Conservation (phyloP, 208 protist genomes). For the Acanthamoeba castellanii region DNA sequence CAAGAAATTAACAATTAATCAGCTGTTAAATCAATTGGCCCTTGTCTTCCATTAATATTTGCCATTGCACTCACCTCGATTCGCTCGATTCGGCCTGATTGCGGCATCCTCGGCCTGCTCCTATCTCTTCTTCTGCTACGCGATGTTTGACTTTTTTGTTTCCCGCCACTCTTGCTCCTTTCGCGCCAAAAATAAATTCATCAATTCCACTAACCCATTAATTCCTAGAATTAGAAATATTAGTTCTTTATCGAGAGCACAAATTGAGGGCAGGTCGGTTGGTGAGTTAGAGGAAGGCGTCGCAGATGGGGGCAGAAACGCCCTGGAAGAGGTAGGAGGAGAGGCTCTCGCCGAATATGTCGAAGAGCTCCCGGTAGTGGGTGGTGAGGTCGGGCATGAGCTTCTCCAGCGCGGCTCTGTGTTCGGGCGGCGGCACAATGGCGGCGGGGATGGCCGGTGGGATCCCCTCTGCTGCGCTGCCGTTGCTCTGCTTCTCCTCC, state of each 20-base stretch:
- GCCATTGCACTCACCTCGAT: not conserved
- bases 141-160: not conserved
- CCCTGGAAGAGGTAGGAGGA: constrained; percentile 49
- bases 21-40: not conserved
- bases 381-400: constrained; percentile 58
- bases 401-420: constrained; percentile 53
- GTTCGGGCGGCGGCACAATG: constrained; percentile 60
- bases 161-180: not conserved
- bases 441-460: not conserved
- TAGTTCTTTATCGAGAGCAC: too few relatives aligned
- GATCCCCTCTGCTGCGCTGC: not conserved
- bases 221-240: too few relatives aligned
- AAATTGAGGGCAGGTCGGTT: too few relatives aligned
- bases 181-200: not conserved
- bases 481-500: constrained; percentile 21
- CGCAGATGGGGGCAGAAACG: not conserved
- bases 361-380: constrained; percentile 72
- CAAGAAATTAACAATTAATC: not conserved
- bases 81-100: constrained; percentile 33
- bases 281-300: constrained; percentile 13
- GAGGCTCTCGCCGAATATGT: constrained; percentile 76
- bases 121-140: not conserved
- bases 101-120: not conserved
- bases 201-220: too few relatives aligned
- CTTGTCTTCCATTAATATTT: not conserved